phyloP scores from a whole-genome alignment of 1,284 basidiomycete species.

The Ganoderma sp. region DNA sequence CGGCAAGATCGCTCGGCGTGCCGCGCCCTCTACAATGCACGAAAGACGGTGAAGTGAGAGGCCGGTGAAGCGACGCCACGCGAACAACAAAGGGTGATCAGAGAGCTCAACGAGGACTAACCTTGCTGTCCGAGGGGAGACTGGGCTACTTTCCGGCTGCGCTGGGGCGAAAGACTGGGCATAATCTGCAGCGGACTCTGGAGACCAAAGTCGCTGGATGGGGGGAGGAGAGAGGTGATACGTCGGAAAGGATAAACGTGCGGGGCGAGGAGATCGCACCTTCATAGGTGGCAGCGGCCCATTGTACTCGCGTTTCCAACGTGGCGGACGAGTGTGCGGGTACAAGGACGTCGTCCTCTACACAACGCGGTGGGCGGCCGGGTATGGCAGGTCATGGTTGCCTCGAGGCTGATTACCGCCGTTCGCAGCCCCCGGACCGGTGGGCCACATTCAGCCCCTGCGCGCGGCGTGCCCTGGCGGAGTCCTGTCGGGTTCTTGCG shows the following conservation, averaged over 20 bases:
- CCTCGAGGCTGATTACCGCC: conserved; percentile 50
- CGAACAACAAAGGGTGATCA: conserved; percentile 25
- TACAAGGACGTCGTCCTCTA: conserved; percentile 39
- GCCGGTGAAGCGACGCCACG: conserved; percentile 13
- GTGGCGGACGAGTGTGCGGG: conserved; percentile 43
- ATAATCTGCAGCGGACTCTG: conserved; percentile 45
- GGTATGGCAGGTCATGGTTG: conserved; percentile 44
- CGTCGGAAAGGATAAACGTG: conserved; percentile 40
- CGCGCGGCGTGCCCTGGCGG: conserved; percentile 17
- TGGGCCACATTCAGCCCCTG: conserved; percentile 23
- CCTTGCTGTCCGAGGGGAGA: conserved; percentile 44
- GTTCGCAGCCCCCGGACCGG: conserved; percentile 33
- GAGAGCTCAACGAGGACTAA: conserved; percentile 36
- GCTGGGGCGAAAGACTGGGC: conserved; percentile 68
- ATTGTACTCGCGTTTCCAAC: conserved; percentile 49
- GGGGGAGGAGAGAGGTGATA: conserved; percentile 36
- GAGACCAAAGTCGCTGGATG: conserved; percentile 34
- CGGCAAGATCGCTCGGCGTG: conserved; percentile 23
- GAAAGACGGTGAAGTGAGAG: conserved; percentile 18
- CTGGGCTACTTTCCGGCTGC: conserved; percentile 51
- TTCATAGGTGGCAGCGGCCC: conserved; percentile 40
- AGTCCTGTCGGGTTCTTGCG: conserved; percentile 25
- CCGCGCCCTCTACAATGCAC: conserved; percentile 18
- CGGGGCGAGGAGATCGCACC: conserved; percentile 39
- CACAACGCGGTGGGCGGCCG: conserved; percentile 44